Evolutionary conservation across 1,139 yeast genomes (phyloP).

Genomic region (Candida tetrigidarum): DNA sequence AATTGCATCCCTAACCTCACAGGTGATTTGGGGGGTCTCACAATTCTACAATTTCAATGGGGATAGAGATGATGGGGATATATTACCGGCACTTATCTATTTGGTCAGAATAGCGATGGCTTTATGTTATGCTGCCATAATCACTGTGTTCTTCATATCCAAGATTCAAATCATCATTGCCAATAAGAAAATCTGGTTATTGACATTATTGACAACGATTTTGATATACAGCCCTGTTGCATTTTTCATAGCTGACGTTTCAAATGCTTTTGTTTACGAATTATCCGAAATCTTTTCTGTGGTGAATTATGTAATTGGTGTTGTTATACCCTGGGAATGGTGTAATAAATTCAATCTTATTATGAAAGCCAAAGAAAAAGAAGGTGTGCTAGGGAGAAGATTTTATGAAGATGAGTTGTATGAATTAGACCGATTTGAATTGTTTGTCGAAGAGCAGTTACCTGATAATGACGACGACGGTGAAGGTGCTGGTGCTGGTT

Average conservation of each 20-base stretch:
- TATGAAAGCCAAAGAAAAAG: constrained; percentile 70
- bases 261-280: constrained; percentile 71
- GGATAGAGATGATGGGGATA: constrained; percentile 53
- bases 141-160: constrained; percentile 60
- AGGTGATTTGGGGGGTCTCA: constrained; percentile 72
- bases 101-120: constrained; percentile 77
- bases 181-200: constrained; percentile 50
- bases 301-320: constrained; percentile 71
- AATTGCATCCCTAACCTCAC: constrained; percentile 58
- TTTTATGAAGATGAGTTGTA: constrained; percentile 71
- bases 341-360: constrained; percentile 66
- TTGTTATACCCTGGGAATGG: constrained; percentile 90
- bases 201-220: constrained; percentile 62
- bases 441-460: constrained; percentile 41
- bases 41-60: constrained; percentile 45
- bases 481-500: constrained; percentile 9
- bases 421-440: constrained; percentile 47
- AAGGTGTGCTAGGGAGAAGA: constrained; percentile 80
- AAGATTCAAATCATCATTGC: constrained; percentile 61
- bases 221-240: constrained; percentile 69
- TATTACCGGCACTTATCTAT: constrained; percentile 80
- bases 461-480: constrained; percentile 22
- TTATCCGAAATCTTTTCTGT: constrained; percentile 76
- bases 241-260: constrained; percentile 77
- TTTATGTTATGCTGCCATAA: constrained; percentile 70